Conservation (phyloP, 2,329 filamentous ascomycete genomes). For the Calonectria leucothoes region DNA sequence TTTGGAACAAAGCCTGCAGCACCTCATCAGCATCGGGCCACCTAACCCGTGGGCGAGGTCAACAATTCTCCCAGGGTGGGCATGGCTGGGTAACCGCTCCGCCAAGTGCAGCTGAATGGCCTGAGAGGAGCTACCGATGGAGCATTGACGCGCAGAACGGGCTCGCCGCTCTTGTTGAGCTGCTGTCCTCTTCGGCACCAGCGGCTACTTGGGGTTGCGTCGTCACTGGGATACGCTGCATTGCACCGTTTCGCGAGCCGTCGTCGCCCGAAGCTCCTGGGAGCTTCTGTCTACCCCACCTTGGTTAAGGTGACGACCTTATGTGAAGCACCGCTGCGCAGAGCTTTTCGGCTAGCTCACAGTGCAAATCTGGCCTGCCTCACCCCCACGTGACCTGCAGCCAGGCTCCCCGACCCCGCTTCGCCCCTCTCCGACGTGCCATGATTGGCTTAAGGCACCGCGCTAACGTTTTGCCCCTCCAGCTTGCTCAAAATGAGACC, state of each 20-base stretch:
- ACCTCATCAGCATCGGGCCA: conserved; percentile 40
- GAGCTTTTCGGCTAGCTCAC: conserved; percentile 26
- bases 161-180: conserved; percentile 21
- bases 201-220: conserved; percentile 28
- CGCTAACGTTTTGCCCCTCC: conserved; percentile 56
- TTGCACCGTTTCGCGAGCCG: background rate
- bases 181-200: conserved; percentile 20
- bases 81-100: conserved; percentile 35
- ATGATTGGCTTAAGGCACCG: conserved; percentile 43
- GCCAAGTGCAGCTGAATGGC: conserved; percentile 30
- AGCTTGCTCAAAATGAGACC: conserved; percentile 58
- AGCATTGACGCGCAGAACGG: conserved; percentile 30
- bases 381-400: conserved; percentile 45
- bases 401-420: conserved; percentile 29
- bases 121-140: conserved; percentile 33
- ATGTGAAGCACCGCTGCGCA: conserved; percentile 28
- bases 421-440: background rate
- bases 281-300: conserved; percentile 20
- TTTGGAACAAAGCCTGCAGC: conserved; percentile 41
- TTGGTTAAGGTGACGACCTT: conserved; percentile 42
- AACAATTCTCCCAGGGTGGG: conserved; percentile 21
- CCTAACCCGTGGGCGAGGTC: conserved; percentile 29
- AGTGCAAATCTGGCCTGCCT: conserved; percentile 16
- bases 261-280: conserved; percentile 18
- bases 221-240: conserved; percentile 2